Evolutionary conservation across 2,329 filamentous ascomycete species (phyloP), one percentile per base, ranked within the genome.

Genomic region (Penicillium polonicum): DNA sequence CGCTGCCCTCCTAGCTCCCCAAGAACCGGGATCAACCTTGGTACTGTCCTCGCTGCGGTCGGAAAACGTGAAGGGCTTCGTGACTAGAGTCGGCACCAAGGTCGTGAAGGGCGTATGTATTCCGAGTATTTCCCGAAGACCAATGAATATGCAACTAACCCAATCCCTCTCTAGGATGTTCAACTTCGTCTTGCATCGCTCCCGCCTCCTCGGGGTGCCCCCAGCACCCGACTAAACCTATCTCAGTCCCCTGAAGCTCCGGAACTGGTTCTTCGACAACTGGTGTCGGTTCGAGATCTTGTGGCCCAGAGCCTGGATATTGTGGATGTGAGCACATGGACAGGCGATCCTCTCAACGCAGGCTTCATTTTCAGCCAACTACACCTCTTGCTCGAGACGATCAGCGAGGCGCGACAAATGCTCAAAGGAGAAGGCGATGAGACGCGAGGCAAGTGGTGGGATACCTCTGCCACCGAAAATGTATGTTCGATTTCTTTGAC

Each of bases 61-160:
- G 55, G 94, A 99, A 78, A 86, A 85, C 65, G 87, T 97, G 61
- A 99, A 99, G 75, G 94, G 94, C 19, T 90, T 91, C 67, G 85
- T 97, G 59, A 97, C 93, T 1, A 86, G 94, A 53, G 86, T 96
- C 36, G 94, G 94, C 39, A 91, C 91, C n/a, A 86, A 89, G 51
- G 88, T 99, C 62, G 88, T 96, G 62, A 96, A 96, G 74, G 93
- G 92, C 64, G 90, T 92, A 80, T 67, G 87, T 82, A 45, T 42
- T 4, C 51, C 5, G 6, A n/a, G 7, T 13, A 15, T 13, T 21
- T 6, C 17, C 7, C 10, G 17, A 19, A 31, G 4, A 7, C 8
- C 27, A 41, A 53, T 29, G 27, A 3, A 35, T 9, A 29, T 31
- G 31, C 25, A 36, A 29, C 55, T 57, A 5, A 57, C 2, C 12